Conservation (phyloP, 352 stramenopile species). For the Plasmopara viticola region DNA sequence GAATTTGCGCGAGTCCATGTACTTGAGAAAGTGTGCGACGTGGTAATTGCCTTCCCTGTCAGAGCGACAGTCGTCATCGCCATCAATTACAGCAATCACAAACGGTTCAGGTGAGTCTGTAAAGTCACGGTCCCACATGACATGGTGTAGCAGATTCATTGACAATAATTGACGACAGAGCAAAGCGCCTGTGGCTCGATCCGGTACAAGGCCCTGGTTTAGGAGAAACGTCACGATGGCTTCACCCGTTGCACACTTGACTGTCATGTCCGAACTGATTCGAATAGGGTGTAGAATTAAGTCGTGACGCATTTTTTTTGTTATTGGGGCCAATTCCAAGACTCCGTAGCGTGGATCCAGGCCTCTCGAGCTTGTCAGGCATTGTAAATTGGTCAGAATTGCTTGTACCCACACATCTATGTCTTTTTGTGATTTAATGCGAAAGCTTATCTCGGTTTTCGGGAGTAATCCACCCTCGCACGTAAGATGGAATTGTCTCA, state of each 20-base stretch:
- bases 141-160: slow-evolving; percentile 83
- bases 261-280: slow-evolving; percentile 54
- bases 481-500: slow-evolving; percentile 60
- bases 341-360: slow-evolving; percentile 47
- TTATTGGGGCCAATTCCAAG: slow-evolving; percentile 45
- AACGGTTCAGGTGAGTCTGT: slow-evolving; percentile 70
- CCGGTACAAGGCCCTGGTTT: slow-evolving; percentile 37
- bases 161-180: slow-evolving; percentile 57
- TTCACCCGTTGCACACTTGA: slow-evolving; percentile 62
- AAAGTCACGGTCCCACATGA: slow-evolving; percentile 82
- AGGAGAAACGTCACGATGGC: slow-evolving; percentile 68
- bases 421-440: slow-evolving; percentile 72
- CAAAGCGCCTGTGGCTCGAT: slow-evolving; percentile 43
- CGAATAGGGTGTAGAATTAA: slow-evolving; percentile 54
- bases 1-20: slow-evolving; percentile 75
- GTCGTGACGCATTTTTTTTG: slow-evolving; percentile 46
- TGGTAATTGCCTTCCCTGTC: slow-evolving; percentile 37
- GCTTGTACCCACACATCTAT: slow-evolving; percentile 66
- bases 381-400: slow-evolving; percentile 57
- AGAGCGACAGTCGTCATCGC: slow-evolving; percentile 20
- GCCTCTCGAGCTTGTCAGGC: slow-evolving; percentile 34
- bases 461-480: slow-evolving; percentile 68
- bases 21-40: slow-evolving; percentile 72
- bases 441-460: slow-evolving; percentile 67
- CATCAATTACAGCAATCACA: slow-evolving; percentile 51